Base-by-base conservation (phyloP, 257 asterid genomes). In the Dorcoceras hygrometricum region DNA sequence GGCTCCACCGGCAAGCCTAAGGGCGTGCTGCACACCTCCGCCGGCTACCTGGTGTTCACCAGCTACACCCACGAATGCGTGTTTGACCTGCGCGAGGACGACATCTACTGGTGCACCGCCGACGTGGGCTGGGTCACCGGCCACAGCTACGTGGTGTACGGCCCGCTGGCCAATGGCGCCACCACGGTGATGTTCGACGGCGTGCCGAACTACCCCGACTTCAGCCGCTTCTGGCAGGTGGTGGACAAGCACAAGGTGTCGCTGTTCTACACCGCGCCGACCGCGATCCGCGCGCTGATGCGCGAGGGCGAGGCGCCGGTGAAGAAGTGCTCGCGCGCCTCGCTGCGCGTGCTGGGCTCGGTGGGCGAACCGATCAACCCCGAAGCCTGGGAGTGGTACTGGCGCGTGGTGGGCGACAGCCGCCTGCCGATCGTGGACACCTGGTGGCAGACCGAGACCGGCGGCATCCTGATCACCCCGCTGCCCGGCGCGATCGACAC, bases 281-380 rank as follows among this genome's bases (percentile, higher is more conserved):
- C 55, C 14, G 55, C 55, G 55, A 48, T 48, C 55, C 55, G 55
- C 55, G 55, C 55, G n/a, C 14, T 48, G 55, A 48, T 48, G 55
- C 55, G 6, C 2, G 55, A 2, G 3, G 55, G 55, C 8, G 55
- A 48, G 4, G 55, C 55, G 2, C 19, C 19, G 14, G 55, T 48
- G 55, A 11, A n/a, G 14, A n/a, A 48, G 19, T 2, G 3, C 19
- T 11, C 14, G n/a, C 55, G 55, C 19, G 19, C n/a, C 55, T 9
- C n/a, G 14, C 19, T 48, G 55, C 55, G 55, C 2, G 4, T 48
- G 19, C 19, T 48, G 3, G 55, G 55, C 19, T 9, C 55, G n/a
- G 55, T 48, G 55, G 55, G 55, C 19, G 55, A 48, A n/a, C 55
- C 55, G 55, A 48, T 48, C 19, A 48, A 48, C 19, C 55, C 55